phyloP scores from a whole-genome alignment of 2,329 filamentous ascomycete species.

The Colletotrichum sp. region DNA sequence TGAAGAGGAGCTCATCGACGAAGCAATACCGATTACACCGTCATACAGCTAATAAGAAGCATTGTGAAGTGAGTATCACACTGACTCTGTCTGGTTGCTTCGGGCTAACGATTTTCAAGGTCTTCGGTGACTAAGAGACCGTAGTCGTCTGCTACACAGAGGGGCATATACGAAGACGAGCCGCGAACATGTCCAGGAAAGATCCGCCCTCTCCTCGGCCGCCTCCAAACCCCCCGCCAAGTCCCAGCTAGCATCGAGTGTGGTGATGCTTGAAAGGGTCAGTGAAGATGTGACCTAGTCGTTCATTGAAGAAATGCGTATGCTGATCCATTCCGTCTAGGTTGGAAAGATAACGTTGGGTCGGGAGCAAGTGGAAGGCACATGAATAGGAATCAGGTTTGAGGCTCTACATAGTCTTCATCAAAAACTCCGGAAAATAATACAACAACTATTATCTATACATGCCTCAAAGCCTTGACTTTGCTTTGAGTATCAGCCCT shows the following conservation, averaged over 20 bases:
- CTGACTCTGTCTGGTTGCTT: background rate
- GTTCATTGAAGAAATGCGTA: background rate
- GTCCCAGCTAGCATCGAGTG: constrained; percentile 26
- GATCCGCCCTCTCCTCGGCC: constrained; percentile 40
- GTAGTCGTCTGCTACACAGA: background rate
- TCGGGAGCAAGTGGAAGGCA: background rate
- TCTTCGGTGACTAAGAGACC: too few relatives aligned
- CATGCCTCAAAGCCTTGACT: constrained; percentile 35
- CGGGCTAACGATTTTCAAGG: background rate
- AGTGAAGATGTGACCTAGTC: background rate
- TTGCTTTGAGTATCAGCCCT: constrained; percentile 56
- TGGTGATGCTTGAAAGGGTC: background rate
- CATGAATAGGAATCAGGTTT: background rate
- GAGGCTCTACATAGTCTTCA: background rate
- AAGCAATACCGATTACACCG: background rate
- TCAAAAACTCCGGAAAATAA: background rate
- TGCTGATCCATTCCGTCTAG: background rate
- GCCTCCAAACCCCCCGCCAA: constrained; percentile 43
- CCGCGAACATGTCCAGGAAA: constrained; percentile 35
- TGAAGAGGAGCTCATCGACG: background rate
- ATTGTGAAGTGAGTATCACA: background rate
- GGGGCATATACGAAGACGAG: background rate
- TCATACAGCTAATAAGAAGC: fast-evolving
- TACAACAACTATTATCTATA: background rate
- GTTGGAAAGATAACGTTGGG: background rate